Conservation (phyloP, 352 stramenopile species). For the Globisporangium iwayamae region DNA sequence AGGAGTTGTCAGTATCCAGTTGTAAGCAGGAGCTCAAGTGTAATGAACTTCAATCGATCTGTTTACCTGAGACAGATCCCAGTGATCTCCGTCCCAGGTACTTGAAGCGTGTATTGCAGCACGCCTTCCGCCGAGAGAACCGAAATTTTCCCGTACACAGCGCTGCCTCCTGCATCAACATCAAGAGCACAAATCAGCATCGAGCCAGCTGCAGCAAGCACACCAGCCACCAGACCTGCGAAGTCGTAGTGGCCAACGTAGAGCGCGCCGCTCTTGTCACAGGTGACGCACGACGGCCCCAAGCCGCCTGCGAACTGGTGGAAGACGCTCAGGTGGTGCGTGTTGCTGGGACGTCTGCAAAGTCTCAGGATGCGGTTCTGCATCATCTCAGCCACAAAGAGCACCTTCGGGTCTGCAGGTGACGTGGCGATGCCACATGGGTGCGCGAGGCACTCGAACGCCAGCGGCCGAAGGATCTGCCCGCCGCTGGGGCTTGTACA, state of each 20-base stretch:
- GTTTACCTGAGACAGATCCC: slow-evolving; percentile 67
- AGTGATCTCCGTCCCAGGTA: slow-evolving; percentile 71
- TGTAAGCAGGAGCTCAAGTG: neutral
- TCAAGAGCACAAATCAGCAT: neutral
- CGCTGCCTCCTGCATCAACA: slow-evolving; percentile 21
- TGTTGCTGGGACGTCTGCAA: slow-evolving; percentile 53
- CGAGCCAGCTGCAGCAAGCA: neutral
- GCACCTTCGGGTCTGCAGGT: slow-evolving; percentile 28
- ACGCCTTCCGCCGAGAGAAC: slow-evolving; percentile 49
- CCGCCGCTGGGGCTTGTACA: slow-evolving; percentile 55
- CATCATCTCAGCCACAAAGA: slow-evolving; percentile 80
- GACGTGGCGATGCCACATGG: slow-evolving; percentile 61
- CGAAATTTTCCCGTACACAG: slow-evolving; percentile 55
- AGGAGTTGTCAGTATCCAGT: neutral
- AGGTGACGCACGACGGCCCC: slow-evolving; percentile 71
- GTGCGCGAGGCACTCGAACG: slow-evolving; percentile 75
- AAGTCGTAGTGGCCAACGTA: slow-evolving; percentile 88
- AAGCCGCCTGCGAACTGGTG: slow-evolving; percentile 79
- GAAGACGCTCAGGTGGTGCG: slow-evolving; percentile 78
- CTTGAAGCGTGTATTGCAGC: slow-evolving; percentile 43
- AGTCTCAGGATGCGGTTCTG: slow-evolving; percentile 76
- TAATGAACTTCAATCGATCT: neutral
- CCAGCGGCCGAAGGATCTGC: slow-evolving; percentile 68
- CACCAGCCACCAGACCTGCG: slow-evolving; percentile 30
- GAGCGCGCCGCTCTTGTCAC: slow-evolving; percentile 48